These are phyloP conservation scores for Chaetomium sp. DNA, from an alignment of 2,329 filamentous ascomycete species.

Conservation along the genomic window DNA sequence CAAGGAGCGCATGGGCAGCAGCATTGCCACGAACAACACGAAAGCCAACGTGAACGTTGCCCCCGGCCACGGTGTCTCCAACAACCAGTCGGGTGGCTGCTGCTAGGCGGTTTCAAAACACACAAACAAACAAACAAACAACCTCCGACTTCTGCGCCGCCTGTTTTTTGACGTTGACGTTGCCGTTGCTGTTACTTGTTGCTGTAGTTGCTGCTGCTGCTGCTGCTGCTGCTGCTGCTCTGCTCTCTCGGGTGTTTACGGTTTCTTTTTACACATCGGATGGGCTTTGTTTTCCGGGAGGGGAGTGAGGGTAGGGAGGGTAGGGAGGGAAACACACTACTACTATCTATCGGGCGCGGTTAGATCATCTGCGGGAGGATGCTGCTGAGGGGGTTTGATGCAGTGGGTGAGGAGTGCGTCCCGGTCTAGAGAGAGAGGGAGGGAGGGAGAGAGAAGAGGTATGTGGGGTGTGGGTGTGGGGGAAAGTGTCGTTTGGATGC, in stretches of 20 bases:
- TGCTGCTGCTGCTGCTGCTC: conserved; percentile 11
- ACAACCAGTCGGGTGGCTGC: conserved; percentile 31
- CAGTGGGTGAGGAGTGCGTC: no score
- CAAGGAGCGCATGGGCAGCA: conserved; percentile 99
- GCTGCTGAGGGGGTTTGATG: background rate
- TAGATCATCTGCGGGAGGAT: conserved; percentile 16
- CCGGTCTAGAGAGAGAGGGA: no score
- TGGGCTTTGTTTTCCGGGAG: conserved; percentile 16
- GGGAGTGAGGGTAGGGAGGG: no score
- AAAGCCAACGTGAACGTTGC: conserved; percentile 97
- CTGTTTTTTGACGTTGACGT: conserved; percentile 5
- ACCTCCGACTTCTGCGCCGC: background rate
- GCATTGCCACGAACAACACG: conserved; percentile 90
- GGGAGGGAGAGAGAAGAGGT: no score
- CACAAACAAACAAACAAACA: no score
- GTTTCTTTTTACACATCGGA: conserved; percentile 22
- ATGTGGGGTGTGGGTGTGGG: background rate
- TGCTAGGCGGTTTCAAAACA: conserved; percentile 23
- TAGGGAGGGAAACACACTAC: no score
- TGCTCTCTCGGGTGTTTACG: conserved; percentile 21
- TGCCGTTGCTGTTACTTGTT: background rate
- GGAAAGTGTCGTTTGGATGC: conserved; percentile 8
- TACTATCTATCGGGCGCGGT: conserved; percentile 14
- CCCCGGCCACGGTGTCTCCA: conserved; percentile 84
- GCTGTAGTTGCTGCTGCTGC: no score